Percentiles rank a stretch among this genome's conserved stretches.
Evolutionary conservation across 164 flowering plant genomes (phyloP).

Genomic region (Cinnamomum chago): DNA sequence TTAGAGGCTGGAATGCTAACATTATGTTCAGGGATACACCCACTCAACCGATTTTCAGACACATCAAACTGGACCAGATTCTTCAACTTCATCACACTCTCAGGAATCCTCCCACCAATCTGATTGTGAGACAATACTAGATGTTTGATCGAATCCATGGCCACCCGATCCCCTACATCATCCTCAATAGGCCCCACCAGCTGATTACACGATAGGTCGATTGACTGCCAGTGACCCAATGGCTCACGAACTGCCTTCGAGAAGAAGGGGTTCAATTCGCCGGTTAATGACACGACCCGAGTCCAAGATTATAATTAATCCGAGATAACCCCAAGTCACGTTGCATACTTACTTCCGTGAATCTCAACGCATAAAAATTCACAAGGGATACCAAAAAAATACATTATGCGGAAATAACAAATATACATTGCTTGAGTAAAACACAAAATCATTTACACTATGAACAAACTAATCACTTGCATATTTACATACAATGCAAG

Average conservation of each 20-base stretch:
- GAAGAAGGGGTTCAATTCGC: constrained; percentile 30
- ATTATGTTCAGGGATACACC: constrained; percentile 49
- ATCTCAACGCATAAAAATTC: too few species aligned
- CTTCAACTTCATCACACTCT: constrained; percentile 32
- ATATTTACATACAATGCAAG: too few species aligned
- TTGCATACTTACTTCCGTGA: too few species aligned
- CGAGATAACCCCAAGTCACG: too few species aligned
- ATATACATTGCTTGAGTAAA: too few species aligned
- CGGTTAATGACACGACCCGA: too few species aligned
- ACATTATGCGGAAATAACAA: too few species aligned
- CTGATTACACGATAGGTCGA: constrained; percentile 48
- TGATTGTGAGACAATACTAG: constrained; percentile 31
- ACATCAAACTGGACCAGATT: constrained; percentile 31
- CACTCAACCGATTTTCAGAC: constrained; percentile 43
- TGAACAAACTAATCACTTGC: too few species aligned
- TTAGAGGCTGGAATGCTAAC: constrained; percentile 38
- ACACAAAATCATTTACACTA: too few species aligned
- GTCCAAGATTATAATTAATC: too few species aligned
- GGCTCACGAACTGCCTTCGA: constrained; percentile 29
- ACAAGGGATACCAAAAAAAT: too few species aligned
- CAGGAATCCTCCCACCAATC: constrained; percentile 44
- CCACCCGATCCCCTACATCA: constrained; percentile 22
- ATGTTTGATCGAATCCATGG: constrained; percentile 27
- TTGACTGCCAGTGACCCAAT: constrained; percentile 41
- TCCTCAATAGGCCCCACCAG: constrained; percentile 46